Conservation (phyloP, 2,329 filamentous ascomycete species). For the Zasmidium angulare region DNA sequence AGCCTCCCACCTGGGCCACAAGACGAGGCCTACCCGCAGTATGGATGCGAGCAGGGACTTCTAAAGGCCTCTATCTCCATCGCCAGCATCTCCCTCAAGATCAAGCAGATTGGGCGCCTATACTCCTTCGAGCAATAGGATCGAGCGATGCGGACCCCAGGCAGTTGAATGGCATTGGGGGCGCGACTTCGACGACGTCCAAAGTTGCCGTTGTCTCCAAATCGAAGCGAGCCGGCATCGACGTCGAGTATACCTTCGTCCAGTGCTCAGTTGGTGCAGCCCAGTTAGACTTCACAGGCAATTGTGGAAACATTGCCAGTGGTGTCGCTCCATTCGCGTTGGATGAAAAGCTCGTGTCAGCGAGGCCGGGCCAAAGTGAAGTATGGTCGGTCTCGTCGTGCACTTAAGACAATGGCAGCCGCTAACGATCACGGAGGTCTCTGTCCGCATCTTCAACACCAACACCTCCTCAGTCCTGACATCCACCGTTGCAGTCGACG, state of each 20-base stretch:
- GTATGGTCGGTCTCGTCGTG: neutral
- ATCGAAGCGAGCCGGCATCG: slow-evolving; percentile 19
- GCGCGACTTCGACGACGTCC: slow-evolving; percentile 27
- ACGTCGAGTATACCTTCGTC: slow-evolving; percentile 28
- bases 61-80: slow-evolving; percentile 43
- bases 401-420: neutral
- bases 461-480: slow-evolving; percentile 26
- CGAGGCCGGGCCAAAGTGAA: slow-evolving; percentile 15
- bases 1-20: neutral
- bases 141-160: slow-evolving; percentile 28
- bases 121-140: slow-evolving; percentile 37
- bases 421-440: slow-evolving; percentile 12
- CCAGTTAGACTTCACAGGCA: slow-evolving; percentile 25
- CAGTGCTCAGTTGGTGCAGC: slow-evolving; percentile 22
- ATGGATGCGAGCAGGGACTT: slow-evolving; percentile 42
- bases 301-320: slow-evolving; percentile 27
- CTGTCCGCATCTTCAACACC: slow-evolving; percentile 26
- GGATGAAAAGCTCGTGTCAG: slow-evolving; percentile 23
- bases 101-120: slow-evolving; percentile 29
- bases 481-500: slow-evolving; percentile 25
- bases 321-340: slow-evolving; percentile 28
- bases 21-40: slow-evolving; percentile 33
- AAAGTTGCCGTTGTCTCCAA: slow-evolving; percentile 24
- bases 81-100: slow-evolving; percentile 33
- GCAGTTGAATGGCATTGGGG: slow-evolving; percentile 27